Conservation (phyloP, 2,329 filamentous ascomycete species). For the Fusarium clavum region DNA sequence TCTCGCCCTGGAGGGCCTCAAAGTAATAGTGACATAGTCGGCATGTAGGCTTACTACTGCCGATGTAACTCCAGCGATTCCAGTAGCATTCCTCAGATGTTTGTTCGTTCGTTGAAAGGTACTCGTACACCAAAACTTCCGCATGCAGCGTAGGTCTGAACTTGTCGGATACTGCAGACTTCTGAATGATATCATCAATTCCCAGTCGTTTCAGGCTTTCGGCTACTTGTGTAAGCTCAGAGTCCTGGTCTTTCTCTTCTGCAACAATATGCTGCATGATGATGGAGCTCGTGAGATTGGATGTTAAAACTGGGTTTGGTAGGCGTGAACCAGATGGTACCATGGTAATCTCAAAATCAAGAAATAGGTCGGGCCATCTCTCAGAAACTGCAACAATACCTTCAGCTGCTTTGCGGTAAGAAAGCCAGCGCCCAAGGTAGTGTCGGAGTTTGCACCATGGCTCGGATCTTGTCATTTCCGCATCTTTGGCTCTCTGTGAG, state of each 20-base stretch:
- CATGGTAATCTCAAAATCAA: constrained; percentile 39
- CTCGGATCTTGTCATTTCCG: constrained; percentile 3
- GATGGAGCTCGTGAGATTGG: background rate
- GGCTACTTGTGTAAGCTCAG: background rate
- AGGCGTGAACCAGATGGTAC: constrained; percentile 37
- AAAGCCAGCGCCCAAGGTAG: constrained; percentile 41
- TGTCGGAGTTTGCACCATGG: constrained; percentile 43
- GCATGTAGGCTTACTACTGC: constrained; percentile 52
- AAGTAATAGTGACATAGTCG: constrained; percentile 52
- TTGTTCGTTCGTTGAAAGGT: constrained; percentile 13
- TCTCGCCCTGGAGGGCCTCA: background rate
- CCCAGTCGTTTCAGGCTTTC: constrained; percentile 34
- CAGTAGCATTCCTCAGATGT: constrained; percentile 41
- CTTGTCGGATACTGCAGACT: constrained; percentile 4
- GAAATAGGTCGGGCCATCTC: constrained; percentile 44
- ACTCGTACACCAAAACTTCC: constrained; percentile 46
- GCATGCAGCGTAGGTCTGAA: constrained; percentile 49
- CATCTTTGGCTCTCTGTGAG: constrained; percentile 3
- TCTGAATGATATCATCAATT: constrained; percentile 27
- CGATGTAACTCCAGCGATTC: constrained; percentile 49
- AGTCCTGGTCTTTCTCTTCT: background rate
- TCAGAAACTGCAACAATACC: constrained; percentile 17
- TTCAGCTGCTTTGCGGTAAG: constrained; percentile 39
- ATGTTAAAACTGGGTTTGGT: background rate
- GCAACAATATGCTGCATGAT: background rate